Conservation (phyloP, 1,284 basidiomycete genomes). For the Tetrapyrgos nigripes region DNA sequence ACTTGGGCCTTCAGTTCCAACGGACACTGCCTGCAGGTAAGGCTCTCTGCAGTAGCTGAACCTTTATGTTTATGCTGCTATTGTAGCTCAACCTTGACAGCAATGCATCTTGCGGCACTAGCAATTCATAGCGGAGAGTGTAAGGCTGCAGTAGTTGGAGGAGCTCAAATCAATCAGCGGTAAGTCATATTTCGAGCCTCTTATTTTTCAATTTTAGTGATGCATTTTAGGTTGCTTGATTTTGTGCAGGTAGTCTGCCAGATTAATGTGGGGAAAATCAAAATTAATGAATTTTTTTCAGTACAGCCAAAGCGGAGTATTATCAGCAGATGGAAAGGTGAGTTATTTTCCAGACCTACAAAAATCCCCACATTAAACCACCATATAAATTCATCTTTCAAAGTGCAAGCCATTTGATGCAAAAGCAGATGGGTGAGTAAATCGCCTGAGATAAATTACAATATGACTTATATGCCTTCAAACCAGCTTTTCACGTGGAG, state of each 20-base stretch:
- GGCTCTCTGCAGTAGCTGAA: neutral
- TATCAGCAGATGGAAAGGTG: constrained; percentile 9
- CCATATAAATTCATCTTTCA: too few species aligned
- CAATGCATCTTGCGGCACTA: constrained; percentile 43
- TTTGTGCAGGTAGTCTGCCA: constrained; percentile 9
- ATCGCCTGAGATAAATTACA: neutral
- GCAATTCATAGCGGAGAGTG: constrained; percentile 39
- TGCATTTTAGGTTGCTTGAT: constrained; percentile 11
- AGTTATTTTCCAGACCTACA: too few species aligned
- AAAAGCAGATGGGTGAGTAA: constrained; percentile 7
- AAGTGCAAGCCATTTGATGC: constrained; percentile 11
- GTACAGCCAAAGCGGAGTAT: constrained; percentile 7
- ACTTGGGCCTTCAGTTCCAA: constrained; percentile 38
- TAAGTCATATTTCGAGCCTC: constrained; percentile 13
- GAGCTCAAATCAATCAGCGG: constrained; percentile 40
- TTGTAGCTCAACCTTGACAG: constrained; percentile 35
- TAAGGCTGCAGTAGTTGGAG: constrained; percentile 41
- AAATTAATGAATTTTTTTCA: constrained; percentile 9
- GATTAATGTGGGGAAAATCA: neutral
- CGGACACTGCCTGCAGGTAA: constrained; percentile 40
- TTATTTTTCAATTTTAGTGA: neutral
- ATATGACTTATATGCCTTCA: neutral
- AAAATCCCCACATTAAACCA: too few species aligned
- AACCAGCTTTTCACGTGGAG: constrained; percentile 28
- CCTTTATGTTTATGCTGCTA: neutral